Evolutionary conservation across 805 yeast genomes (phyloP).

Genomic region (Ogataea paraovalis): DNA sequence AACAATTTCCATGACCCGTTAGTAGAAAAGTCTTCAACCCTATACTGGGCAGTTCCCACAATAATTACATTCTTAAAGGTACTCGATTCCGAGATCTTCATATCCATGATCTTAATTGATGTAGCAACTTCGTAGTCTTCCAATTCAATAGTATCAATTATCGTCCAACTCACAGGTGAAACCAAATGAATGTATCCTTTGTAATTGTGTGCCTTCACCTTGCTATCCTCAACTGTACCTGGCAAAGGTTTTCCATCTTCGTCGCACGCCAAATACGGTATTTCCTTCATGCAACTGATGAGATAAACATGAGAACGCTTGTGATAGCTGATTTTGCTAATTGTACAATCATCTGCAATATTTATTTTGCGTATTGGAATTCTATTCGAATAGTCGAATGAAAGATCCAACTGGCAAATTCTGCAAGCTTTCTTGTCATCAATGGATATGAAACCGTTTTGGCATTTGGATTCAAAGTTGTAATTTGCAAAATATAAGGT

Average conservation of each 20-base stretch:
- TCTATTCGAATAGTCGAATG: constrained; percentile 52
- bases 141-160: constrained; percentile 65
- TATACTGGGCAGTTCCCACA: constrained; percentile 70
- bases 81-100: constrained; percentile 32
- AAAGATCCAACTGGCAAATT: constrained; percentile 43
- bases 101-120: constrained; percentile 49
- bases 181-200: constrained; percentile 61
- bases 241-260: constrained; percentile 67
- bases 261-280: constrained; percentile 62
- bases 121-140: constrained; percentile 65
- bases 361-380: constrained; percentile 52
- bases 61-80: constrained; percentile 60
- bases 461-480: constrained; percentile 29
- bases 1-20: constrained; percentile 72
- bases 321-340: constrained; percentile 67
- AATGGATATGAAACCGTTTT: constrained; percentile 61
- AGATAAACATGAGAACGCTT: constrained; percentile 59
- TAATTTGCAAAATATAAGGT: constrained; percentile 64
- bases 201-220: constrained; percentile 51
- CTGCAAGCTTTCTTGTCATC: constrained; percentile 70
- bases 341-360: constrained; percentile 48
- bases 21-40: constrained; percentile 78
- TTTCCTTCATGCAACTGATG: constrained; percentile 54
- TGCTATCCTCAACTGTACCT: constrained; percentile 45
- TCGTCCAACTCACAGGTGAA: constrained; percentile 72